Percentiles rank a stretch among this genome's conserved stretches.
Conservation (phyloP, 345 rosid species). For the Sisymbrium irio region DNA sequence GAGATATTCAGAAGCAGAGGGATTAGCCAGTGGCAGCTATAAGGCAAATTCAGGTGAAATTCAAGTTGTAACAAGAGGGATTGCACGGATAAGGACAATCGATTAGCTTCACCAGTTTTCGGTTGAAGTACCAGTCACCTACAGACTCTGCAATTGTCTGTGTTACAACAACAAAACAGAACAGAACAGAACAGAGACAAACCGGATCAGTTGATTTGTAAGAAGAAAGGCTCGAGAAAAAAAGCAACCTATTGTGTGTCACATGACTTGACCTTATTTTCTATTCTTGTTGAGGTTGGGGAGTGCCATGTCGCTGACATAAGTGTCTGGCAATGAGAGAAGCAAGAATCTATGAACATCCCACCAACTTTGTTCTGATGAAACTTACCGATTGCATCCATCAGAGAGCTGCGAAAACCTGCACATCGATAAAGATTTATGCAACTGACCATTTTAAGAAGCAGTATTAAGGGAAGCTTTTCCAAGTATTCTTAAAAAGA, state of each 20-base stretch:
- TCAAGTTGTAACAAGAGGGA: constrained; percentile 72
- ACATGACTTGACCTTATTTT: constrained; percentile 48
- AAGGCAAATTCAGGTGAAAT: constrained; percentile 38
- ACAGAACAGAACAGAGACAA: background rate
- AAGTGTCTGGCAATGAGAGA: constrained; percentile 71
- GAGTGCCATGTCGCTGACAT: constrained; percentile 70
- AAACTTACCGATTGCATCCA: constrained; percentile 48
- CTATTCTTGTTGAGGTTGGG: constrained; percentile 59
- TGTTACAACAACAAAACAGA: constrained; percentile 23
- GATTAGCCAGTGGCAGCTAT: background rate
- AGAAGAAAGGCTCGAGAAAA: constrained; percentile 4
- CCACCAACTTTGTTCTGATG: constrained; percentile 50
- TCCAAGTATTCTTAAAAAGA: background rate
- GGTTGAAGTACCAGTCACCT: constrained; percentile 83
- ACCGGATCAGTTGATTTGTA: constrained; percentile 1
- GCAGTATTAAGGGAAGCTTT: background rate
- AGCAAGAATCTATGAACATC: constrained; percentile 84
- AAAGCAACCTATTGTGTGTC: background rate
- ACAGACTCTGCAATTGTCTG: constrained; percentile 88
- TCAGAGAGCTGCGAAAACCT: constrained; percentile 70
- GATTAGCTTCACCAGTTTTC: constrained; percentile 52
- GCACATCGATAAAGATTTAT: constrained; percentile 1
- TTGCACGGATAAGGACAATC: constrained; percentile 94
- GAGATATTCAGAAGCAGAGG: background rate
- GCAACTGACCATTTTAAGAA: background rate